Conservation (phyloP, 2,329 filamentous ascomycete species). For the Helicocarpus griseus region DNA sequence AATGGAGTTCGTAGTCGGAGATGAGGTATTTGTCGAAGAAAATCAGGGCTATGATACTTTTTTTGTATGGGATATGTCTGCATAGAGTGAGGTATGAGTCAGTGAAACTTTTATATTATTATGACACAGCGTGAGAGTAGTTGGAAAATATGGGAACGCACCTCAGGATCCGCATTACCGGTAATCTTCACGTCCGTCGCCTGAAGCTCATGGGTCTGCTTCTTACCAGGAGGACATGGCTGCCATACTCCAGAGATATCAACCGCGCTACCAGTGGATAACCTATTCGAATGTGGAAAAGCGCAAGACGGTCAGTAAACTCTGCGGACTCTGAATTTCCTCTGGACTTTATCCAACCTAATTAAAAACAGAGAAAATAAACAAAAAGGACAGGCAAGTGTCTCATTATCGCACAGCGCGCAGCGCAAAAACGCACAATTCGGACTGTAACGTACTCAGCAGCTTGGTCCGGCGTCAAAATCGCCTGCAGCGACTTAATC, state of each 20-base stretch:
- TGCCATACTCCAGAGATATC: conserved; percentile 69
- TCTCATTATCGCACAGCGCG: neutral
- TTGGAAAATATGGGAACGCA: conserved; percentile 37
- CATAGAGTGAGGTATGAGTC: conserved; percentile 2
- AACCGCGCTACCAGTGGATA: conserved; percentile 74
- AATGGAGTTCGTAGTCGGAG: conserved; percentile 71
- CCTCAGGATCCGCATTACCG: conserved; percentile 69
- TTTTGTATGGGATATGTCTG: conserved; percentile 91
- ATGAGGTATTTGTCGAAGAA: conserved; percentile 78
- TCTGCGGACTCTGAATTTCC: neutral
- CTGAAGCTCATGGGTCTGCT: conserved; percentile 72
- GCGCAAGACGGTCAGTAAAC: conserved; percentile 7
- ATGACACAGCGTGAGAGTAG: neutral
- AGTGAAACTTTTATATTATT: neutral
- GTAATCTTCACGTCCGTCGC: conserved; percentile 60
- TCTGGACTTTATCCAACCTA: neutral
- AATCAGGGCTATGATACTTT: conserved; percentile 87
- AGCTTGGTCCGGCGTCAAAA: conserved; percentile 62
- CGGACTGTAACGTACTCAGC: conserved; percentile 57
- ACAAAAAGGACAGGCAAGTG: neutral
- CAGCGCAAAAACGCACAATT: neutral
- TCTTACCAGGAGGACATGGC: conserved; percentile 53
- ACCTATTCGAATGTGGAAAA: conserved; percentile 40
- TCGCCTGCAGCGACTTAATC: conserved; percentile 66
- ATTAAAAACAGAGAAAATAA: neutral